Evolutionary conservation across 345 rosid species (phyloP), one percentile per base, ranked within the genome.

Genomic region (Tarenaya hassleriana): DNA sequence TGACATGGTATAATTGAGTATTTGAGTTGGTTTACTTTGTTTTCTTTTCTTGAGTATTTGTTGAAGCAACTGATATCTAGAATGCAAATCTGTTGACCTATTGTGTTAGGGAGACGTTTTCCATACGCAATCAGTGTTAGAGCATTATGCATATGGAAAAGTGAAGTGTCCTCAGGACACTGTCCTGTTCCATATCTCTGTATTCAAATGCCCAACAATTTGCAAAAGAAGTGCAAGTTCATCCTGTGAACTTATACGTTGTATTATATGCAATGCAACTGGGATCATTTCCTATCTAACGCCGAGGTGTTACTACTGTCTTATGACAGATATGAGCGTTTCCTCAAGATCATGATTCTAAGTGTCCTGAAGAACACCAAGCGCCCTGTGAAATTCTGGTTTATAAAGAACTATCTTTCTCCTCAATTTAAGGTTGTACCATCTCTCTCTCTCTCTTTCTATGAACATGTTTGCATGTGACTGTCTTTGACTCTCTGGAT

Each of bases 311-410:
- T 51, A 52, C 56, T 12, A n/a, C 19, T 52, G 16, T 41, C n/a
- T 45, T 60, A 11, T 80, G 68, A 58, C 88, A 88, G 97, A 67
- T 92, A 92, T 18, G 99, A 92, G 63, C 91, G 99, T 18, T 92
- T 92, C 70, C 83, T 78, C 43, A 92, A 88, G 76, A 92, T 88
- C 69, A 92, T 92, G 99, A 92, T 92, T 65, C 76, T 92, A 34
- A 88, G 91, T 66, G 97, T 92, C 64, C 71, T 88, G 60, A 92
- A 86, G 83, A 92, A 83, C 73, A 88, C 97, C 21, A 24, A 41
- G 41, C 97, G 97, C 33, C 97, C 95, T 0, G 87, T 92, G 66
- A 92, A 92, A 66, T 92, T 92, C 77, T 92, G 98, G 98, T 92
- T 92, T 73, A 92, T 92, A 66, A 92, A 92, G 81, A 92, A 92